Evolutionary conservation across 2,329 filamentous ascomycete genomes (phyloP), one percentile per base, ranked within the genome.

Genomic region (Hymenoscyphus salicellus): DNA sequence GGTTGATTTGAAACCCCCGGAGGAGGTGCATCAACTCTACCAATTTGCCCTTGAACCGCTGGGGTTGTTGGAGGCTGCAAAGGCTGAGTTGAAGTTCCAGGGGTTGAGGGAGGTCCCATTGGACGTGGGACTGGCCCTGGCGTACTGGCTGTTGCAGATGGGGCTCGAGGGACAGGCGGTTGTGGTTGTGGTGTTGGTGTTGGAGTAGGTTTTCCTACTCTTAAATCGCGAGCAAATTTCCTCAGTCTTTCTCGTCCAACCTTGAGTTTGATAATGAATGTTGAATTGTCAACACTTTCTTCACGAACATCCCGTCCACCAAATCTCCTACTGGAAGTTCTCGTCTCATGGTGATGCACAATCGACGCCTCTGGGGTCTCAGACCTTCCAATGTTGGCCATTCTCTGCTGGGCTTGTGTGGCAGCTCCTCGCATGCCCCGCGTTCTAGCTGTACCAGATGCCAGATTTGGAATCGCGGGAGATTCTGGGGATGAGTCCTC

Each of bases 341-440:
- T 83, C 1, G 89, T 86, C 76, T 97, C 92, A 72, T 91, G 86
- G 72, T 88, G 88, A 70, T 88, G 89, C 70, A 84, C 80, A 62
- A 82, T 84, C 5, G 88, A 84, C 10, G 88, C 82, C 76, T 98
- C 95, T 2, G 95, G 95, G 0, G 95, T 98, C 75, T 93, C 91
- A 36, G 94, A 97, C 66, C 95, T 89, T 59, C 88, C 87, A 59
- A 92, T 75, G 68, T 91, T 89, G 41, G 89, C 89, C 86, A 98
- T 94, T 63, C 93, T 90, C 69, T 92, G 91, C 75, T 94, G 91
- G 4, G 94, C 94, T 55, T 89, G 90, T 30, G 88, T 89, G 17
- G 94, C 94, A 17, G 94, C 94, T 61, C 92, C 93, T 63, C 94
- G 89, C 86, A 97, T 93, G 58, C 90, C 90, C 75, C 94, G 86